Base-by-base conservation (phyloP, 202 grass and related monocot genomes). In the Elaeis oleifera region DNA sequence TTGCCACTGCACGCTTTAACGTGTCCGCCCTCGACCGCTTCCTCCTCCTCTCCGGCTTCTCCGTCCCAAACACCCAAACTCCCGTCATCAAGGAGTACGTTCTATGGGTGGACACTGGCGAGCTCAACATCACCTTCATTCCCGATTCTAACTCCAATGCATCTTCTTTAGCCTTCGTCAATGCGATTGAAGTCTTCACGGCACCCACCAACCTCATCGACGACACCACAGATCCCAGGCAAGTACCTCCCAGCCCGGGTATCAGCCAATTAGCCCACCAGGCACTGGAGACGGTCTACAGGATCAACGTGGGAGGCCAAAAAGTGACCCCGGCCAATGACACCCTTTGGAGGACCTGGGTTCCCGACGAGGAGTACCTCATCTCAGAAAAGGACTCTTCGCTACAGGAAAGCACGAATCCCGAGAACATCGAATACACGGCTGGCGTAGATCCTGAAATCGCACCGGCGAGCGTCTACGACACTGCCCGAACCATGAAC, bases 341-440 rank as follows among this genome's bases (percentile, higher is more conserved):
- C 71, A 80, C 78, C 50, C 69, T 88, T 1, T 96, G 90, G 90
- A 75, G 90, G 49, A 96, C 83, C 2, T 96, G 90, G 90, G 29
- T 80, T 32, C 36, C 60, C 77, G 90, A 96, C 51, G 81, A 56
- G 0, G 17, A 17, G 19, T 96, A 61, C 76, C 53, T 96, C 67
- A 48, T 9, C 58, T 1, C 36, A 0, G 9, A 6, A 15, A 0
- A 13, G 0, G 19, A 0, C 1, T 0, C 5, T 15, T 69, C 78
- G n/a, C 3, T 0, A 16, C 0, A 31, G 6, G 15, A 29, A 16
- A 3, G 0, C 0, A 79, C 78, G 0, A 11, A 0, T 3, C 0
- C 3, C 18, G 0, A 11, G 2, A 0, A 0, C 0, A 54, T 84
- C 63, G 0, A 3, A 3, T 77, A 82, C 73, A 0, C 17, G 31